Evolutionary conservation across 495 filamentous ascomycete genomes (phyloP).

Genomic region (Annulohypoxylon stygium): DNA sequence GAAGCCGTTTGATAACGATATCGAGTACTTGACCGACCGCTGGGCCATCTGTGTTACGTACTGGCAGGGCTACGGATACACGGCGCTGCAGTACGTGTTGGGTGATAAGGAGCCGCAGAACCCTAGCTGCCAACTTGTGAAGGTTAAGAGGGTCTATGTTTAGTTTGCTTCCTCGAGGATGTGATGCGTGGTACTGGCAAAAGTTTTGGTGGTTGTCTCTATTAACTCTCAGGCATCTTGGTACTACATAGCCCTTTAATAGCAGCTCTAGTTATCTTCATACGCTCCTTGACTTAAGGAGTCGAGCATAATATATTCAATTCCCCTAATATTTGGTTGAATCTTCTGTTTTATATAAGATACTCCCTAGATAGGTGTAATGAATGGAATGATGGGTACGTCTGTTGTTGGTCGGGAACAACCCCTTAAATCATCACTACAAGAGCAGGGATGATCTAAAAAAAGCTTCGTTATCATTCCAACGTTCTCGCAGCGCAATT

Average conservation of each 20-base stretch:
- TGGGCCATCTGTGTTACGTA: conserved; percentile 44
- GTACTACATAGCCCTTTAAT: neutral
- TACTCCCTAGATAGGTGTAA: neutral
- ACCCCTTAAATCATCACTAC: neutral
- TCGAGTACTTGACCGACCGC: conserved; percentile 34
- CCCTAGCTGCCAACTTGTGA: conserved; percentile 38
- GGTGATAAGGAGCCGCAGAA: conserved; percentile 40
- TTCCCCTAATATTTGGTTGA: neutral
- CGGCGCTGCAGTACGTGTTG: conserved; percentile 37
- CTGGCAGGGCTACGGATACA: conserved; percentile 42
- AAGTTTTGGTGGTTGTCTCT: neutral
- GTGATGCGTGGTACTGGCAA: conserved; percentile 2
- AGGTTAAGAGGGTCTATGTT: conserved; percentile 36
- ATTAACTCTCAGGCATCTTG: neutral
- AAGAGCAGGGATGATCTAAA: neutral
- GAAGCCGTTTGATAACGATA: conserved; percentile 30
- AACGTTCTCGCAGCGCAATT: neutral
- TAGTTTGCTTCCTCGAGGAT: neutral
- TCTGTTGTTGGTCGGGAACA: neutral
- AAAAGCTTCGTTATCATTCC: neutral
- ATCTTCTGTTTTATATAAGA: neutral
- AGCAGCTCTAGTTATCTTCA: neutral
- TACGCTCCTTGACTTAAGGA: neutral
- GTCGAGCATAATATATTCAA: neutral
- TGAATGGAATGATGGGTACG: neutral